A percentile compares a stretch with the other conserved stretches of the same genome.
phyloP scores from a whole-genome alignment of 352 stramenopile genomes.

The Phytophthora hybrid region DNA sequence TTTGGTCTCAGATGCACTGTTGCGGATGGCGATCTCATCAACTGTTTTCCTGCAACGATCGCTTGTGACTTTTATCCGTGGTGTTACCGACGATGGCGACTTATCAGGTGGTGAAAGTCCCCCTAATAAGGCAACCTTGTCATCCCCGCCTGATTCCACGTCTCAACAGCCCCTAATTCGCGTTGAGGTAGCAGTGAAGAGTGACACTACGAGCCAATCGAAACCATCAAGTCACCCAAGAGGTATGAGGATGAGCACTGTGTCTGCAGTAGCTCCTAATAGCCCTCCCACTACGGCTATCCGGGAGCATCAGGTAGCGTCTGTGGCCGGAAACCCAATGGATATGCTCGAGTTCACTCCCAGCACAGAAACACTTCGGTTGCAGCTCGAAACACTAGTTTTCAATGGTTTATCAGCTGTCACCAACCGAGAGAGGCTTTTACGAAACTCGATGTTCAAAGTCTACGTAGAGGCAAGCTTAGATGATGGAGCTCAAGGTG shows the following conservation, averaged over 20 bases:
- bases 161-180: slow-evolving; percentile 54
- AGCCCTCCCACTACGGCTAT: background rate
- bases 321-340: slow-evolving; percentile 10
- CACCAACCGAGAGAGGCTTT: slow-evolving; percentile 68
- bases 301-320: background rate
- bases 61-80: slow-evolving; percentile 54
- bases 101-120: slow-evolving; percentile 5
- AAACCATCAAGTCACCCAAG: background rate
- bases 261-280: background rate
- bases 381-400: slow-evolving; percentile 73
- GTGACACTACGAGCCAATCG: background rate
- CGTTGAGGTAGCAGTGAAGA: slow-evolving; percentile 66
- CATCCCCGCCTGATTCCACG: slow-evolving; percentile 12
- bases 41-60: slow-evolving; percentile 48
- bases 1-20: slow-evolving; percentile 79
- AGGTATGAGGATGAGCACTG: background rate
- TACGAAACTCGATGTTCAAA: slow-evolving; percentile 72
- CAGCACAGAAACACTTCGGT: slow-evolving; percentile 59
- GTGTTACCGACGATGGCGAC: slow-evolving; percentile 6
- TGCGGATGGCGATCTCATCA: slow-evolving; percentile 77
- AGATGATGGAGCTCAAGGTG: slow-evolving; percentile 50
- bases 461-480: slow-evolving; percentile 68
- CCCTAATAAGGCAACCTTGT: background rate
- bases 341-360: slow-evolving; percentile 64
- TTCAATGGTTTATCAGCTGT: slow-evolving; percentile 75